Percentiles rank a stretch among this genome's conserved stretches.
Evolutionary conservation across 805 yeast species (phyloP).

Genomic region (Suhomyces sp.): DNA sequence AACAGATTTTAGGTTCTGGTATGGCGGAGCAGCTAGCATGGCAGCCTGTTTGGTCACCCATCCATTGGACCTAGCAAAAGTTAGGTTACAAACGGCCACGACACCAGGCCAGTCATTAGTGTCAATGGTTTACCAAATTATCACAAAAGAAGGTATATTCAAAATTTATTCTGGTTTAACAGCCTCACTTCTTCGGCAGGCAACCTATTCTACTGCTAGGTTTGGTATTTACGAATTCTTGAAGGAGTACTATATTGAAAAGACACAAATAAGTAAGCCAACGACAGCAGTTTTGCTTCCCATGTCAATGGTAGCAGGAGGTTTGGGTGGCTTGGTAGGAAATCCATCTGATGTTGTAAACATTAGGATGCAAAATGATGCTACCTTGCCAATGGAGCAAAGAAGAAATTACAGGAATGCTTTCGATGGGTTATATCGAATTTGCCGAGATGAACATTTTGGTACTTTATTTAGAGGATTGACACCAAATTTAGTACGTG

Average conservation of each 20-base stretch:
- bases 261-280: slow-evolving; percentile 45
- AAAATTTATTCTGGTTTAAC: slow-evolving; percentile 80
- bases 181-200: slow-evolving; percentile 82
- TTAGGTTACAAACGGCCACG: slow-evolving; percentile 77
- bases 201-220: slow-evolving; percentile 82
- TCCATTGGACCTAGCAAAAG: slow-evolving; percentile 85
- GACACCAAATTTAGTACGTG: slow-evolving; percentile 75
- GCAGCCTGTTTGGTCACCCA: slow-evolving; percentile 69
- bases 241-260: slow-evolving; percentile 51
- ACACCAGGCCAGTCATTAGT: slow-evolving; percentile 62
- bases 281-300: slow-evolving; percentile 64
- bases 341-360: slow-evolving; percentile 87
- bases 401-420: slow-evolving; percentile 78
- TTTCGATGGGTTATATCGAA: slow-evolving; percentile 66
- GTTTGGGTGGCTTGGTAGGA: slow-evolving; percentile 80
- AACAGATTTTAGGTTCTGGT: slow-evolving; percentile 47
- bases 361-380: slow-evolving; percentile 89
- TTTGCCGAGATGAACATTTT: slow-evolving; percentile 60
- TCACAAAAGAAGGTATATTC: slow-evolving; percentile 61
- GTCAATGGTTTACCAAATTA: slow-evolving; percentile 59
- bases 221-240: slow-evolving; percentile 82
- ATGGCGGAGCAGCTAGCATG: slow-evolving; percentile 69
- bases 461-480: slow-evolving; percentile 67
- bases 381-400: slow-evolving; percentile 59
- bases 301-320: slow-evolving; percentile 83